Evolutionary conservation across 2,329 filamentous ascomycete genomes (phyloP), one percentile per base, ranked within the genome.

Genomic region (Capronia epimyces): DNA sequence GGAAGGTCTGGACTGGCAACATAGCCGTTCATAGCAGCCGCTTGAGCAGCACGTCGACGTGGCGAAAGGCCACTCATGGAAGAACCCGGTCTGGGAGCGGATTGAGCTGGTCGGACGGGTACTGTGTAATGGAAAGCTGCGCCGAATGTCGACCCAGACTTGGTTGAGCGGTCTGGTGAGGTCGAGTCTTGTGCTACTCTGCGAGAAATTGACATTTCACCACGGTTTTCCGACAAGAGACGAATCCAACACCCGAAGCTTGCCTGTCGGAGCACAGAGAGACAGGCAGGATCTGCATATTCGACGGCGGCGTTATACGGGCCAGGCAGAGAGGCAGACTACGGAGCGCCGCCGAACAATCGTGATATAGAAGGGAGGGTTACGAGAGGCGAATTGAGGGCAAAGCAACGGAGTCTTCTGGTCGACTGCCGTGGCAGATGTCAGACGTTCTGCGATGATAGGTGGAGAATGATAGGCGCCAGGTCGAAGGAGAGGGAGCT

Each of bases 1-100:
- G 59, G 59, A 3, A 61, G 51, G 50, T 73, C 75, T 20, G 70
- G 65, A 50, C 68, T 73, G 50, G 73, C 74, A 49, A 67, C 70
- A 63, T 76, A 73, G 60, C 69, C 72, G 66, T 76, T 76, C 75
- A 78, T 78, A 52, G 58, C 60, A 48, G 58, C 56, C 29, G 54
- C 52, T 25, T 62, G 59, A 41, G 59, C 59, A 43, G 58, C 58
- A 31, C 59, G 53, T 36, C 57, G 52, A 32, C 59, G 58, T 29
- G 59, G 59, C 46, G 59, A 62, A 13, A 62, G 49, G 46, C 49
- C 50, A 50, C 47, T 54, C 51, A 59, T 57, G 49, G 53, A 43
- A 34, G 49, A 27, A 15, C 40, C 46, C 27, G 54, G 39, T 20
- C 29, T 54, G 25, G 48, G 46, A 39, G 45, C 37, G 32, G 46